Base-by-base conservation (phyloP, 2,329 filamentous ascomycete species). In the Verticillium dahliae region DNA sequence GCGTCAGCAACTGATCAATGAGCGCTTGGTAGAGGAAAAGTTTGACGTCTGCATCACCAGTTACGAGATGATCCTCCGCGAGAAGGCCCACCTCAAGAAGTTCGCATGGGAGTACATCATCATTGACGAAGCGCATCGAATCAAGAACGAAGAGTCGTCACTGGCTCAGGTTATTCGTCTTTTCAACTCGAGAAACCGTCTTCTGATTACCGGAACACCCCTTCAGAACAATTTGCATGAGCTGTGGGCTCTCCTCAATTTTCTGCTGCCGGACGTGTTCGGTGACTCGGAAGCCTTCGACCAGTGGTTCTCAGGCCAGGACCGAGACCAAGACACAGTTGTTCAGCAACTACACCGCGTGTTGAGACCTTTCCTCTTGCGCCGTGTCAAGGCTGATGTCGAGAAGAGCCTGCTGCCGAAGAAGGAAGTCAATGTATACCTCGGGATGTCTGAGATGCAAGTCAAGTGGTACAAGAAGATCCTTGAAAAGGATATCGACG, bases 51-150 rank as follows among this genome's bases (percentile, higher is more conserved):
- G 94, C 78, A 91, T 99, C 73, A 99, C 95, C 14, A 97, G 93
- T 74, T 99, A 99, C 78, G 95, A 99, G 75, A 98, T 99, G 94
- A 92, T 99, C 63, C 82, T 99, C 13, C 87, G 95, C 62, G 95
- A 99, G 73, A 98, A 99, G 79, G 82, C 90, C 1, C 92, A 97
- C 68, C 76, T 99, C 67, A 97, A 95, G 79, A 98, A 98, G 75
- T 96, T 99, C 74, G 93, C 95, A 0, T 99, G 95, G 95, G 94
- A 99, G 74, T 99, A 99, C 76, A 99, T 99, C 75, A 97, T 99
- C 68, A 97, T 99, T 66, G 95, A 99, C 70, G 95, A 99, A 78
- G 86, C 95, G 2, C 95, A 99, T 75, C 92, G 95, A 63, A 99
- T 99, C 84, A 99, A 99, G 81, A 99, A 99, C 76, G 95, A 99